Percentiles rank a stretch among this genome's conserved stretches.
phyloP scores from a whole-genome alignment of 805 yeast species.

The Ogataea haglerorum region DNA sequence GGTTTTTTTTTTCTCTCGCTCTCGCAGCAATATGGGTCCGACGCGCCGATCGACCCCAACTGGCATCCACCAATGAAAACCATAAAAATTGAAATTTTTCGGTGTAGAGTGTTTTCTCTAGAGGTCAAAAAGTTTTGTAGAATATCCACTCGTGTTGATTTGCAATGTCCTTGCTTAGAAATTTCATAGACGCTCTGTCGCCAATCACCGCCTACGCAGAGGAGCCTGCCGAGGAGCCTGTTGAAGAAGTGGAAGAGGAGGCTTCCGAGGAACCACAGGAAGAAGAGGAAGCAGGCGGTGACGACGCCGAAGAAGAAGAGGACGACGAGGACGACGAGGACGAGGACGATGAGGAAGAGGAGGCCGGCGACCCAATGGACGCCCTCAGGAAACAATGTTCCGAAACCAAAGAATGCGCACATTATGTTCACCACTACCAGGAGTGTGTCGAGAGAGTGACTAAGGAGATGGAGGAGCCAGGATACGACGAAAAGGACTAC shows the following conservation, averaged over 20 bases:
- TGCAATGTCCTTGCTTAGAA: conserved; percentile 50
- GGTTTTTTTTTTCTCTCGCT: too few relatives aligned
- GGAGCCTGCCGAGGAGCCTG: conserved; percentile 38
- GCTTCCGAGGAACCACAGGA: conserved; percentile 26
- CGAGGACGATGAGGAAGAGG: conserved; percentile 51
- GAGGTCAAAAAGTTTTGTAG: conserved; percentile 9
- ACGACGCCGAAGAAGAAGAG: conserved; percentile 36
- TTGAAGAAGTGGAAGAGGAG: conserved; percentile 31
- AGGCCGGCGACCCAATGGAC: conserved; percentile 62
- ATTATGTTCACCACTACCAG: conserved; percentile 80
- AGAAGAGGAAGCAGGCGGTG: conserved; percentile 37
- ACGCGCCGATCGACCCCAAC: conserved; percentile 6
- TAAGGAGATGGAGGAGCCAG: conserved; percentile 79
- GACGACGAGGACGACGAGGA: conserved; percentile 40
- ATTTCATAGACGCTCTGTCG: conserved; percentile 72
- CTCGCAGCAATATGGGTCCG: not conserved
- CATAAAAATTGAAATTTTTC: conserved; percentile 23
- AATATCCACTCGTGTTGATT: conserved; percentile 10
- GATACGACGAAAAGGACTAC: conserved; percentile 71
- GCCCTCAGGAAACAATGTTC: conserved; percentile 65
- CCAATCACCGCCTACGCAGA: conserved; percentile 87
- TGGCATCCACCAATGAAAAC: conserved; percentile 24
- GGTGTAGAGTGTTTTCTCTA: conserved; percentile 11
- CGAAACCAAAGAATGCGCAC: conserved; percentile 62
- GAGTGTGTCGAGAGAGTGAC: conserved; percentile 96